Conservation (phyloP, 352 stramenopile species). For the Pythium graminicola region DNA sequence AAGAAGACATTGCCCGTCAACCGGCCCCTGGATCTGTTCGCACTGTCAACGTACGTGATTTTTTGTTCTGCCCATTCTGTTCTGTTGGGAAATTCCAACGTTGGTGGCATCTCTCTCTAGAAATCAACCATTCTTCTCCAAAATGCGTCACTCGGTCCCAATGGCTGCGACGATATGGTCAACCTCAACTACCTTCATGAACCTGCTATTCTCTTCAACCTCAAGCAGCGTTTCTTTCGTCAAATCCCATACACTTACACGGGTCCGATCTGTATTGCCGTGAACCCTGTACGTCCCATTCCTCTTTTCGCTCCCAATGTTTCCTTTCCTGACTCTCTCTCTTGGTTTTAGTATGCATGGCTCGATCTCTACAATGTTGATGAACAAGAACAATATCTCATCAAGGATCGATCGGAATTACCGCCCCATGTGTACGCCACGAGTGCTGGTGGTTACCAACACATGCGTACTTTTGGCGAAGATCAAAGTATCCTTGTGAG, state of each 20-base stretch:
- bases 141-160: constrained; percentile 54
- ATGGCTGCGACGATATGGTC: constrained; percentile 81
- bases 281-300: too few relatives aligned
- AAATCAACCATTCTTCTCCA: constrained; percentile 72
- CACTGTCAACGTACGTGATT: constrained; percentile 47
- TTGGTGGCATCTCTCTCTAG: constrained; percentile 18
- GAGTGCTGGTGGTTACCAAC: constrained; percentile 67
- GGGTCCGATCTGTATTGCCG: constrained; percentile 94
- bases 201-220: constrained; percentile 88
- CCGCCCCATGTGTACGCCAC: constrained; percentile 85
- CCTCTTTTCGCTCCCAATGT: too few relatives aligned
- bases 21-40: constrained; percentile 42
- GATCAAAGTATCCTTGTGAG: constrained; percentile 95
- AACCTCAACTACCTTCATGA: constrained; percentile 87
- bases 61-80: constrained; percentile 2
- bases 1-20: constrained; percentile 64
- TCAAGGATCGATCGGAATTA: too few relatives aligned
- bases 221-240: constrained; percentile 79
- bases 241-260: constrained; percentile 94
- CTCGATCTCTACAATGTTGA: constrained; percentile 79
- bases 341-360: constrained; percentile 91
- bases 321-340: too few relatives aligned
- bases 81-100: background rate
- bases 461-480: constrained; percentile 34
- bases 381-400: constrained; percentile 55